Evolutionary conservation across 129 eudicot species (phyloP).

Genomic region (Flaveria ramosissima): DNA sequence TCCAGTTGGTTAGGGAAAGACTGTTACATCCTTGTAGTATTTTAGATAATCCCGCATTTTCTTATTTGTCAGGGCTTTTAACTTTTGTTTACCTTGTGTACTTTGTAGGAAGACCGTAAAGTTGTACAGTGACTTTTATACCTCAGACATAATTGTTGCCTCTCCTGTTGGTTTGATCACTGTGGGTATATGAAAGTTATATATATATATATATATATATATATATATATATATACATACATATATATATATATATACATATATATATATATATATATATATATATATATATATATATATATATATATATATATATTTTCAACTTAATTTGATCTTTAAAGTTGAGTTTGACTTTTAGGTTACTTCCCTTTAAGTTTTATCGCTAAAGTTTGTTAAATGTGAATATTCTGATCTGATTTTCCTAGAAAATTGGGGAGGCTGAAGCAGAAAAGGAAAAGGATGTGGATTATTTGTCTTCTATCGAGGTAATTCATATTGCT

Average conservation of each 20-base stretch:
- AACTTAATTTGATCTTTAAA: neutral
- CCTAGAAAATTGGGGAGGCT: slow-evolving; percentile 87
- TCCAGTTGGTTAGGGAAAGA: neutral
- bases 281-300: too few relatives aligned
- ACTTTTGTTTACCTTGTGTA: slow-evolving; percentile 3
- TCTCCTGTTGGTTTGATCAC: slow-evolving; percentile 88
- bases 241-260: too few relatives aligned
- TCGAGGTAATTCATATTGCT: slow-evolving; percentile 55
- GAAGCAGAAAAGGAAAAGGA: slow-evolving; percentile 79
- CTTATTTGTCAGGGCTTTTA: neutral
- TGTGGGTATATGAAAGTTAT: slow-evolving; percentile 45
- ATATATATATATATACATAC: too few relatives aligned
- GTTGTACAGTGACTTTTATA: slow-evolving; percentile 80
- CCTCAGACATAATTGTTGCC: slow-evolving; percentile 87
- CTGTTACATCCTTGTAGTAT: neutral
- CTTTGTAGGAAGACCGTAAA: slow-evolving; percentile 65
- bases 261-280: too few relatives aligned
- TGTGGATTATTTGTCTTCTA: slow-evolving; percentile 90
- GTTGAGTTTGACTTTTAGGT: neutral
- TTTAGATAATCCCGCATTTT: neutral
- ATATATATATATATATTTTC: too few relatives aligned
- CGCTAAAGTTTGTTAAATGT: slow-evolving; percentile 9
- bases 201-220: too few relatives aligned
- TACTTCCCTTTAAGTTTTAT: neutral
- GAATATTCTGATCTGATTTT: slow-evolving; percentile 21